phyloP scores from a whole-genome alignment of 331 rosid genomes.

The Arachis monticola region DNA sequence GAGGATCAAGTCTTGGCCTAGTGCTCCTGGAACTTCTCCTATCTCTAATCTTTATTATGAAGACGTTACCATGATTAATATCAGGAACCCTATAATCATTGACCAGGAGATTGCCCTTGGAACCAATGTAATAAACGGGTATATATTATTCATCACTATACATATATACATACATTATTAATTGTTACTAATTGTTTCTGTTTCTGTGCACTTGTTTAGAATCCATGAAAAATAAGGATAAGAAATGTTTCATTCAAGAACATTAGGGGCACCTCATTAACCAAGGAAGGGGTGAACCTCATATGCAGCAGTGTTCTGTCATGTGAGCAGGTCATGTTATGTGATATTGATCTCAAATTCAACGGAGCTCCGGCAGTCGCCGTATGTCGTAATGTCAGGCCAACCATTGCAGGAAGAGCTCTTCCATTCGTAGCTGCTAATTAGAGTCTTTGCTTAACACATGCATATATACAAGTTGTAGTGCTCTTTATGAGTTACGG shows the following conservation, averaged over 20 bases:
- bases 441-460: not conserved
- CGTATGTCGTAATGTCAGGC: constrained; percentile 50
- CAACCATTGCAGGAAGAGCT: constrained; percentile 40
- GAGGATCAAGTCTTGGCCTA: constrained; percentile 62
- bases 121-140: constrained; percentile 41
- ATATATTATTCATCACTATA: not conserved
- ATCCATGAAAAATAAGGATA: constrained; percentile 57
- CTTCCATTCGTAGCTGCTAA: constrained; percentile 30
- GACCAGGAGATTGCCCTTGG: constrained; percentile 64
- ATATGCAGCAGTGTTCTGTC: constrained; percentile 47
- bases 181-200: no score
- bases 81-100: constrained; percentile 49
- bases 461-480: not conserved
- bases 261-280: constrained; percentile 52
- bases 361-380: constrained; percentile 44
- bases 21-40: not conserved
- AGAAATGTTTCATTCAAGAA: constrained; percentile 52
- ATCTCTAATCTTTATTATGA: constrained; percentile 45
- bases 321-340: constrained; percentile 47
- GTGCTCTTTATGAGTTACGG: not conserved
- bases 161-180: no score
- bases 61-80: constrained; percentile 46
- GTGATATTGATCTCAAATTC: constrained; percentile 45
- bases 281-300: constrained; percentile 17
- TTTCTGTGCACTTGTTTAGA: constrained; percentile 13